Evolutionary conservation across 306 rosid genomes (phyloP), one percentile per base, ranked within the genome.

Genomic region (Corylus heterophylla): DNA sequence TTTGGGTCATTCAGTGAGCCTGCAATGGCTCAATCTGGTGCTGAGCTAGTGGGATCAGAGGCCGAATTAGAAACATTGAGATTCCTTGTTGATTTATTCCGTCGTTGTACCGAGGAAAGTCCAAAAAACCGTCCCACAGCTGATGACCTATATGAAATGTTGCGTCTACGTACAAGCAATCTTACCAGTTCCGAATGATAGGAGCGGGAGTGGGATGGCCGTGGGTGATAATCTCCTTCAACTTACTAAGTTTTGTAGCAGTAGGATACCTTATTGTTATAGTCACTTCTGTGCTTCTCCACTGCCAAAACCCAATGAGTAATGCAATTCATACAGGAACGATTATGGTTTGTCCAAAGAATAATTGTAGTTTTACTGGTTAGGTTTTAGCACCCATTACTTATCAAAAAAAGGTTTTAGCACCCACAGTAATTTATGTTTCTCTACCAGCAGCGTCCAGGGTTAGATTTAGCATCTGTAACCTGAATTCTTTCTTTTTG

Each of bases 101-200:
- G 54, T 73, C 88, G 79, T 72, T 96, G 99, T 74, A 88, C 97
- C 0, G 69, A 82, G 71, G 93, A 89, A 76, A 84, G 89, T 74
- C 96, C 96, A 6, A 71, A n/a, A 8, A 87, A 88, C 62, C 92
- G 96, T 18, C 99, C 97, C 20, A 82, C 93, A 2, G 96, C 97
- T 59, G 80, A 91, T 79, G 83, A 88, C 80, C 90, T 96, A 78
- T 74, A 87, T 74, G 80, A 89, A 82, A 77, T 82, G 86, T 73
- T 96, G 82, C 79, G 87, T 18, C 83, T 77, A 25, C 88, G 73
- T 22, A 74, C 87, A 48, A 74, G 66, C 76, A 42, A 83, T 18
- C 67, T 42, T 72, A 50, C 85, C 75, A 68, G 83, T 70, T 77
- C 72, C 80, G 76, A 72, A 84, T 76, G 80, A 71, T 77, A 77